Conservation (phyloP, 768 basidiomycete genomes). For the Suillus tomentosus region DNA sequence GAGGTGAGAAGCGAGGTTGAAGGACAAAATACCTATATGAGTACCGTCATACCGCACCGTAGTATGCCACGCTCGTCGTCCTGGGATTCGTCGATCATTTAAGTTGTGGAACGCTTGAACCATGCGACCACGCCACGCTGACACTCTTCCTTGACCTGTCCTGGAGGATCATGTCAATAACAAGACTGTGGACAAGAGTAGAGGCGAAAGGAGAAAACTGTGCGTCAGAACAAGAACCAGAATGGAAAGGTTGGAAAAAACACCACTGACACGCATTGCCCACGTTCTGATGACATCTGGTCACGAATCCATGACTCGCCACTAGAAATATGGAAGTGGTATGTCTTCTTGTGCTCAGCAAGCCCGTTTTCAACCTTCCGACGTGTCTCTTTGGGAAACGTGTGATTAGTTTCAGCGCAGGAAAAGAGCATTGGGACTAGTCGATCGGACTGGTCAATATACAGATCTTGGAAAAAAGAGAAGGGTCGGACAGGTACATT, state of each 20-base stretch:
- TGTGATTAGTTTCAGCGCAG: slow-evolving; percentile 49
- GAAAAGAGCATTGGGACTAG: slow-evolving; percentile 55
- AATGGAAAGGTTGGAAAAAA: neutral
- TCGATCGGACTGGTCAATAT: neutral
- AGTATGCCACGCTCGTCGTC: neutral
- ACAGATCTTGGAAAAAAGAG: neutral
- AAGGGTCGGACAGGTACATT: slow-evolving; percentile 43
- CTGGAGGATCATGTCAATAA: neutral
- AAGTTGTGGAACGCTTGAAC: slow-evolving; percentile 30
- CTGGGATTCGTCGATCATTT: slow-evolving; percentile 13
- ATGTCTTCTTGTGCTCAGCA: slow-evolving; percentile 44
- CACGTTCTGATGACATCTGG: neutral
- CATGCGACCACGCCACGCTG: slow-evolving; percentile 45
- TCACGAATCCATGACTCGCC: slow-evolving; percentile 19
- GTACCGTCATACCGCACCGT: neutral
- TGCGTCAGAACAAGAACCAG: neutral
- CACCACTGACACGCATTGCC: neutral
- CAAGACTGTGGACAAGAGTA: neutral
- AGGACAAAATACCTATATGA: neutral
- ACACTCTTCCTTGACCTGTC: slow-evolving; percentile 53
- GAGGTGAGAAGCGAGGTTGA: neutral
- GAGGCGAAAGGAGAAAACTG: neutral
- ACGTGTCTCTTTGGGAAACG: slow-evolving; percentile 48
- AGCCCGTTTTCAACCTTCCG: slow-evolving; percentile 54
- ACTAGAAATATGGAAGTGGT: slow-evolving; percentile 53